Evolutionary conservation across 208 protist genomes (phyloP).

Genomic region (Tritrichomonas musculus): DNA sequence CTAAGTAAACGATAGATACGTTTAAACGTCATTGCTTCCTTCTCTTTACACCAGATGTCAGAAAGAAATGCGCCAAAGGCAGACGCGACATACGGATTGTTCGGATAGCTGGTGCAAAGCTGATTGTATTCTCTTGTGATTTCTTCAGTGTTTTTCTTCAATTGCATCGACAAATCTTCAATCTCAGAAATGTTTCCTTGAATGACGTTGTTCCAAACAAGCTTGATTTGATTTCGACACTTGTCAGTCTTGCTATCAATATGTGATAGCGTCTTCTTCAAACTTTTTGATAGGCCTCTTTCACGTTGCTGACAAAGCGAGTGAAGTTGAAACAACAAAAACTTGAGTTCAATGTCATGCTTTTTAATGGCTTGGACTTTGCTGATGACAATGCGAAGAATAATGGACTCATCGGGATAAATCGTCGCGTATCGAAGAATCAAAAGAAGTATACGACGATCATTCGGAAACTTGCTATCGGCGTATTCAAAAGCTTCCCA

Average conservation of each 20-base stretch:
- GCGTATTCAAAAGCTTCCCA: too few relatives aligned
- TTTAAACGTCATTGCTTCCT: background rate
- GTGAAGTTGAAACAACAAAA: background rate
- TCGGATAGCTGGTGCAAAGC: background rate
- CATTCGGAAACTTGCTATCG: background rate
- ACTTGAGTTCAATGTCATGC: background rate
- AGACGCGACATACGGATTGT: background rate
- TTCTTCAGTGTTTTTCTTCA: background rate
- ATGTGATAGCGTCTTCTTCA: background rate
- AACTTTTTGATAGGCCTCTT: background rate
- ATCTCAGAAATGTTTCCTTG: background rate
- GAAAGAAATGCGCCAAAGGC: background rate
- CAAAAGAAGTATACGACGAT: background rate
- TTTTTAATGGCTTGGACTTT: background rate
- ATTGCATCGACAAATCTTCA: background rate
- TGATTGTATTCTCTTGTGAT: background rate
- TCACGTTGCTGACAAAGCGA: background rate
- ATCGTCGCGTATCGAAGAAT: background rate
- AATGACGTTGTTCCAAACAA: conserved; percentile 1
- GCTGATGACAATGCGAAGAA: background rate
- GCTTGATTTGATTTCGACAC: background rate
- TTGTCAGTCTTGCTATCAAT: background rate
- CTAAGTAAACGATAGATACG: background rate
- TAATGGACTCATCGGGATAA: background rate
- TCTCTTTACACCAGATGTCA: background rate